Evolutionary conservation across 306 rosid genomes (phyloP).

Genomic region (Rosa chinensis): DNA sequence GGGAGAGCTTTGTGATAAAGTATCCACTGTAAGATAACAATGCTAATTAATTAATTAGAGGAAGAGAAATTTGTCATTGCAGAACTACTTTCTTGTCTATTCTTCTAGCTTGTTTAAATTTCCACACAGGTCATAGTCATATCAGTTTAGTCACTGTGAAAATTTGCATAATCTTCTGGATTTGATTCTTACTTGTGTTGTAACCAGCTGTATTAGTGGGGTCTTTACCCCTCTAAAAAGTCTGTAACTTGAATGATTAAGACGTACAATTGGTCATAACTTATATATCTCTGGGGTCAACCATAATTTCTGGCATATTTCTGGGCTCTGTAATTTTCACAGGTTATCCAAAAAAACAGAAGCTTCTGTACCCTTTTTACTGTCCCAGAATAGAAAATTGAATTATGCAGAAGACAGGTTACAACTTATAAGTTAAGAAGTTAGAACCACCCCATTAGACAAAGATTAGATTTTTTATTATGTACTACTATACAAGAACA

Average conservation of each 20-base stretch:
- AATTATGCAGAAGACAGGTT: constrained; percentile 25
- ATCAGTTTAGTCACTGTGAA: constrained; percentile 51
- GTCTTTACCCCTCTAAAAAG: constrained; percentile 41
- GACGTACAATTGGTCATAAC: constrained; percentile 36
- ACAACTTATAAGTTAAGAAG: constrained; percentile 23
- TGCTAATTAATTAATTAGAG: constrained; percentile 52
- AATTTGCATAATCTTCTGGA: constrained; percentile 58
- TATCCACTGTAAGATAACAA: constrained; percentile 67
- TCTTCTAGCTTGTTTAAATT: constrained; percentile 10
- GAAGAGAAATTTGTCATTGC: constrained; percentile 40
- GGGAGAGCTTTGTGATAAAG: constrained; percentile 30
- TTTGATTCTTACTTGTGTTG: constrained; percentile 70
- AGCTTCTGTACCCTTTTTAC: constrained; percentile 53
- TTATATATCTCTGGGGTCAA: constrained; percentile 42
- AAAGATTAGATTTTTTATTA: background rate
- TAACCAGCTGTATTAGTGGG: constrained; percentile 94
- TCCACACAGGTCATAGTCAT: constrained; percentile 63
- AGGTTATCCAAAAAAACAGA: constrained; percentile 42
- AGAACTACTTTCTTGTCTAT: constrained; percentile 31
- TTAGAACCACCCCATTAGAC: constrained; percentile 42
- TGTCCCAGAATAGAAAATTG: constrained; percentile 26
- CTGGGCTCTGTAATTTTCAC: constrained; percentile 43
- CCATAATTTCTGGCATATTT: constrained; percentile 55
- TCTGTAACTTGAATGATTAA: constrained; percentile 61
- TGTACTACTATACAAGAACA: constrained; percentile 31